Evolutionary conservation across 176 grass and related monocot genomes (phyloP), one percentile per base, ranked within the genome.

Genomic region (Oropetium thomaeum): DNA sequence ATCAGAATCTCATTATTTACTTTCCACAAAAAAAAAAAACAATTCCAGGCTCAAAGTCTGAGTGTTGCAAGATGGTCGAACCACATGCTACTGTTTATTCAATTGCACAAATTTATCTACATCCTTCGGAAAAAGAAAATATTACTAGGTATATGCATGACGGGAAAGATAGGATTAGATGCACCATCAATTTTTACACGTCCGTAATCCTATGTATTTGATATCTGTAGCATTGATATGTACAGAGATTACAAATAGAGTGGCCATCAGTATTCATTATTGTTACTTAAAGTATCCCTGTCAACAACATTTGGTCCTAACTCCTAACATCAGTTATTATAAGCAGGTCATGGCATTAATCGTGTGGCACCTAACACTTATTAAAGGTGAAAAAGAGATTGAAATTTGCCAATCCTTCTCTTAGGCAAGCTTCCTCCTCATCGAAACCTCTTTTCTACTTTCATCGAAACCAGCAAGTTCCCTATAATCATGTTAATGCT

Each of bases 281-380:
- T 38, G 65, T 71, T 4, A 34, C 26, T 71, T 52, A 41, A 69
- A 70, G 55, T 47, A 33, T 71, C 57, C 27, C 31, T 45, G 58
- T 78, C 66, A 63, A 70, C 65, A 62, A 49, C 17, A 20, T 51
- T 62, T 70, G 65, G 65, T 77, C 73, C 65, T 77, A 83, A 76
- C 65, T 69, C 65, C 73, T 84, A 78, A 70, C 82, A 54, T 33
- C 64, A 71, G 41, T 77, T 52, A 38, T 53, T 33, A n/a, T n/a
- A 75, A 31, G 54, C 19, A 33, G 19, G 23, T 52, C 27, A 14
- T 62, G 63, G 43, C 0, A 40, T 47, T 61, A 68, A 60, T 67
- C 49, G 19, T 13, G 6, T 41, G 65, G 53, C 34, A 71, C 65
- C 73, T 71, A 70, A 62, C 65, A 33, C 65, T 76, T 63, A 19